Percentiles rank a stretch among this genome's conserved stretches.
phyloP scores from a whole-genome alignment of 148 eudicot species.

The Mesembryanthemum crystallinum region DNA sequence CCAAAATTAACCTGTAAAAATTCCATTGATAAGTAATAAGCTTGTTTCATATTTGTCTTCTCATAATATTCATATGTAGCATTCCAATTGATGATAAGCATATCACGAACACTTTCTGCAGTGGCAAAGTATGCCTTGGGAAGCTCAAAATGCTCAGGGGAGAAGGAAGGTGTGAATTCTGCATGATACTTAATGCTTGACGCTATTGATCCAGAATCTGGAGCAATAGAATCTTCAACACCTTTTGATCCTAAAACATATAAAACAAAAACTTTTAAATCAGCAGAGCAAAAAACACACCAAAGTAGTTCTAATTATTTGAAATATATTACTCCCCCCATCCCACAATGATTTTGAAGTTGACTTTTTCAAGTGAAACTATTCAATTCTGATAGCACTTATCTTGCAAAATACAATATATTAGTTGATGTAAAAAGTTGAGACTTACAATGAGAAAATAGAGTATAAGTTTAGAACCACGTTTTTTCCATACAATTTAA shows the following conservation, averaged over 20 bases:
- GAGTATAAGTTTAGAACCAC: too few relatives aligned
- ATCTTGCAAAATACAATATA: too few relatives aligned
- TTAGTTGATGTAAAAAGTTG: too few relatives aligned
- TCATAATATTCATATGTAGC: slow-evolving; percentile 76
- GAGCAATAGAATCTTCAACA: slow-evolving; percentile 16
- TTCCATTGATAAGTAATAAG: slow-evolving; percentile 93
- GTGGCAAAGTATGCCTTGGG: slow-evolving; percentile 92
- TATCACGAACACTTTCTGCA: slow-evolving; percentile 85
- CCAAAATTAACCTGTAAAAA: slow-evolving; percentile 71
- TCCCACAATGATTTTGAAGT: too few relatives aligned
- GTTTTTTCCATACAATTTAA: too few relatives aligned
- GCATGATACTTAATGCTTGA: slow-evolving; percentile 83
- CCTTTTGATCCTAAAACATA: neutral
- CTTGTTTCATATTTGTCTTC: slow-evolving; percentile 83
- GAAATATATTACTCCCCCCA: too few relatives aligned
- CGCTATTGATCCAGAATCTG: slow-evolving; percentile 26
- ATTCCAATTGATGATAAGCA: slow-evolving; percentile 84
- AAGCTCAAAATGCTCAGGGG: slow-evolving; percentile 64
- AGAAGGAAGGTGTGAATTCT: slow-evolving; percentile 79
- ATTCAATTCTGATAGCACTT: too few relatives aligned
- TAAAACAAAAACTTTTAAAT: neutral
- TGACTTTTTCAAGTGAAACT: too few relatives aligned
- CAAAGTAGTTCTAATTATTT: too few relatives aligned
- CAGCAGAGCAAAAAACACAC: neutral
- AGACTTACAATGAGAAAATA: too few relatives aligned